Evolutionary conservation across 202 grass and related monocot species (phyloP).

Genomic region (Schoenoplectus tabernaemontani): DNA sequence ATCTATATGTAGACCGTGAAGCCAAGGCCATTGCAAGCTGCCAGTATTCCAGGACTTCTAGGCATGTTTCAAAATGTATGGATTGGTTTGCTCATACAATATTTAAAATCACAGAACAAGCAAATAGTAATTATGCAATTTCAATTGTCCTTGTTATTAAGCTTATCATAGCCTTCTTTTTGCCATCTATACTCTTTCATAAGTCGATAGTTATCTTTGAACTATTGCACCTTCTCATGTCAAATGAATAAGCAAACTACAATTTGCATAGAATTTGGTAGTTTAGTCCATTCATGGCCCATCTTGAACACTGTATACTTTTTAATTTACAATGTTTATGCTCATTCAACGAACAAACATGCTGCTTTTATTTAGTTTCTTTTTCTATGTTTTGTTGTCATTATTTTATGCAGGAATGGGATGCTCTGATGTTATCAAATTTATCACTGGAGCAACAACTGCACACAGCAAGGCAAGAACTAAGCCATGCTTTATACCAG

Average conservation of each 20-base stretch:
- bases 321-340: not conserved
- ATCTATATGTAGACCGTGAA: conserved; percentile 61
- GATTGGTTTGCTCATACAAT: not conserved
- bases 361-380: not conserved
- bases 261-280: not conserved
- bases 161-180: not conserved
- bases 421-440: conserved; percentile 96
- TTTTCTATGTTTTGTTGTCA: not conserved
- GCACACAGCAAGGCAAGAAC: conserved; percentile 90
- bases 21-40: conserved; percentile 89
- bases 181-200: not conserved
- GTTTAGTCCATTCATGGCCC: conserved; percentile 1
- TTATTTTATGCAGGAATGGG: conserved; percentile 70
- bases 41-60: conserved; percentile 94
- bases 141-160: not conserved
- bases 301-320: not conserved
- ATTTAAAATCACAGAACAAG: not conserved
- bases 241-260: not conserved
- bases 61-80: conserved; percentile 95
- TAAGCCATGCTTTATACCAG: conserved; percentile 98
- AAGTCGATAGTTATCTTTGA: not conserved
- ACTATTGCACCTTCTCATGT: not conserved
- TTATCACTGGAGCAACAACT: conserved; percentile 94
- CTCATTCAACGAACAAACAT: not conserved
- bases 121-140: not conserved